Evolutionary conservation across 2,329 filamentous ascomycete species (phyloP).

Genomic region (Zalaria sp.): DNA sequence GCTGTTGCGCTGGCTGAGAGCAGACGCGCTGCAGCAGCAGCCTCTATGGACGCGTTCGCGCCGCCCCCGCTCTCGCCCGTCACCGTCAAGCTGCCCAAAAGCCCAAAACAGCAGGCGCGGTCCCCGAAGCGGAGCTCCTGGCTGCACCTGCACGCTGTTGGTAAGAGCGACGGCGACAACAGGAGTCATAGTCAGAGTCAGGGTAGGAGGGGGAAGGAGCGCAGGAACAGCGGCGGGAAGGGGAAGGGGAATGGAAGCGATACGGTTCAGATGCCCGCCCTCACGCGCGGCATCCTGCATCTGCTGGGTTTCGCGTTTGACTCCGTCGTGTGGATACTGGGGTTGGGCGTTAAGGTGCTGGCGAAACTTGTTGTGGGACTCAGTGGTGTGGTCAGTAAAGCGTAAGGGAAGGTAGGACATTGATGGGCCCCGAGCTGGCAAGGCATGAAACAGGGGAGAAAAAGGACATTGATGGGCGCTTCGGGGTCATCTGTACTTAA

Average conservation of each 20-base stretch:
- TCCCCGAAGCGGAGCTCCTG: conserved; percentile 10
- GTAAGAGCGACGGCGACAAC: conserved; percentile 5
- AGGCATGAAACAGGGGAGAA: no score
- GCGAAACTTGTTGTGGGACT: conserved; percentile 24
- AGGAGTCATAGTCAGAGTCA: conserved; percentile 6
- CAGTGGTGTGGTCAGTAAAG: conserved; percentile 20
- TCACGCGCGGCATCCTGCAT: conserved; percentile 23
- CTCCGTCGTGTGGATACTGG: conserved; percentile 26
- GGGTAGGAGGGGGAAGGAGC: conserved; percentile 6
- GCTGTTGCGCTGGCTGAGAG: conserved; percentile 32
- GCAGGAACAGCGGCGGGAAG: conserved; percentile 7
- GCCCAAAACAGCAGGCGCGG: conserved; percentile 5
- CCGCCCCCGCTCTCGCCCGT: conserved; percentile 1
- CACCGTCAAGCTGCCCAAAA: conserved; percentile 1
- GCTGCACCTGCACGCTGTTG: background rate
- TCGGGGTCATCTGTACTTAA: background rate
- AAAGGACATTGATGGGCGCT: background rate
- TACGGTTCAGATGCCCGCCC: conserved; percentile 17
- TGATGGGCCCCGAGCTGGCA: no score
- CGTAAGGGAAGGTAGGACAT: background rate
- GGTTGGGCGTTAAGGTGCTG: conserved; percentile 26
- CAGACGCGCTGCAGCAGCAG: conserved; percentile 5
- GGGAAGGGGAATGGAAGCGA: conserved; percentile 14
- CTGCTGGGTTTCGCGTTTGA: conserved; percentile 28
- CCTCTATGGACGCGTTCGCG: conserved; percentile 4